These are phyloP conservation scores for Colletotrichum paranaense DNA, from an alignment of 2,329 filamentous ascomycete genomes.

Conservation along the genomic window DNA sequence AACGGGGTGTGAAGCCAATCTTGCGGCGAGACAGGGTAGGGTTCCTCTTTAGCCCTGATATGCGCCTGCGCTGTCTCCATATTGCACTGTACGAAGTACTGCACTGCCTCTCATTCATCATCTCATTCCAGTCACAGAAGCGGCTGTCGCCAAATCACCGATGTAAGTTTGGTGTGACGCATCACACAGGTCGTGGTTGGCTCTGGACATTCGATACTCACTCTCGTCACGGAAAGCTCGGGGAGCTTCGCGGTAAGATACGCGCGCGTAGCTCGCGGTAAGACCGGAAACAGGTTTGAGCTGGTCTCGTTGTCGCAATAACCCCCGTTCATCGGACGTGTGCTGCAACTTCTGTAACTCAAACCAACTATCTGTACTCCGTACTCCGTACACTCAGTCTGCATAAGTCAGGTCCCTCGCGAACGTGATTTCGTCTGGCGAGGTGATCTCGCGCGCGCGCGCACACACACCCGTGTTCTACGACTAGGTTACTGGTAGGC, in stretches of 20 bases:
- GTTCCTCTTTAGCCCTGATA: not conserved
- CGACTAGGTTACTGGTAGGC: not conserved
- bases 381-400: not conserved
- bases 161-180: constrained; percentile 10
- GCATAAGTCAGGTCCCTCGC: not conserved
- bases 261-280: constrained; percentile 16
- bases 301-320: not conserved
- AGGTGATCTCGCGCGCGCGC: not conserved
- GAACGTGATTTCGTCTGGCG: constrained; percentile 12
- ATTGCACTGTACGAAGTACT: no score
- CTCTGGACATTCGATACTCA: not conserved
- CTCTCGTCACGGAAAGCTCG: constrained; percentile 9
- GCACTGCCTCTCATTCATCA: not conserved
- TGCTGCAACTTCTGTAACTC: not conserved
- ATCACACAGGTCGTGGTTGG: not conserved
- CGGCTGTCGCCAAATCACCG: not conserved
- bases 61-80: not conserved
- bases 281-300: constrained; percentile 6
- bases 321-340: constrained; percentile 23
- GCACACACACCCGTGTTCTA: not conserved
- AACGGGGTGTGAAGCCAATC: constrained; percentile 15
- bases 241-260: constrained; percentile 18
- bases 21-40: constrained; percentile 7
- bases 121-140: not conserved
- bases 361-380: not conserved